Evolutionary conservation across 2,329 filamentous ascomycete species (phyloP).

Genomic region (Diaporthe eres): DNA sequence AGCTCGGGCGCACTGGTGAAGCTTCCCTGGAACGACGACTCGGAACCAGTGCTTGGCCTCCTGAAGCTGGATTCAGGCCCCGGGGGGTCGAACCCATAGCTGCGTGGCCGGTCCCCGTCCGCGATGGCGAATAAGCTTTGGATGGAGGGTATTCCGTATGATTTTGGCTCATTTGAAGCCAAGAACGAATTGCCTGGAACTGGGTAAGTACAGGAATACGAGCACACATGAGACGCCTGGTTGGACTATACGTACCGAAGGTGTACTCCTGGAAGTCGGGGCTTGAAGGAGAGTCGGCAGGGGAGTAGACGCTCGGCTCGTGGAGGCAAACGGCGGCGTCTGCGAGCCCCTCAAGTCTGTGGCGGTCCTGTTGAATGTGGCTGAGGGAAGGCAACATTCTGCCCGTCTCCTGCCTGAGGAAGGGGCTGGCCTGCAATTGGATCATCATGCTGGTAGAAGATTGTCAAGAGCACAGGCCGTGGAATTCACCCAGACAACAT

Average conservation of each 20-base stretch:
- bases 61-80: neutral
- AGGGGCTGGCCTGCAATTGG: conserved; percentile 9
- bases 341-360: conserved; percentile 29
- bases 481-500: conserved; percentile 22
- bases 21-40: conserved; percentile 32
- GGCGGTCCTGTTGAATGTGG: conserved; percentile 17
- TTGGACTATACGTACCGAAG: conserved; percentile 5
- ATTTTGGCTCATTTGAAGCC: neutral
- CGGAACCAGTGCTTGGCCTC: conserved; percentile 35
- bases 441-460: conserved; percentile 32
- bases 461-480: conserved; percentile 11
- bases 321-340: conserved; percentile 30
- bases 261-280: conserved; percentile 12
- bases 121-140: conserved; percentile 31
- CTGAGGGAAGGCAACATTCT: conserved; percentile 24
- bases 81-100: neutral
- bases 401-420: conserved; percentile 1
- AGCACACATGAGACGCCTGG: neutral
- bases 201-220: neutral
- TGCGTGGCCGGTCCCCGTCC: conserved; percentile 10
- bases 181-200: neutral
- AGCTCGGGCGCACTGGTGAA: conserved; percentile 29
- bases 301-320: conserved; percentile 28
- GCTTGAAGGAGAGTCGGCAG: conserved; percentile 4
- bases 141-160: conserved; percentile 32